These are phyloP conservation scores for Acer campestre DNA, from an alignment of 345 rosid genomes.

Conservation along the genomic window DNA sequence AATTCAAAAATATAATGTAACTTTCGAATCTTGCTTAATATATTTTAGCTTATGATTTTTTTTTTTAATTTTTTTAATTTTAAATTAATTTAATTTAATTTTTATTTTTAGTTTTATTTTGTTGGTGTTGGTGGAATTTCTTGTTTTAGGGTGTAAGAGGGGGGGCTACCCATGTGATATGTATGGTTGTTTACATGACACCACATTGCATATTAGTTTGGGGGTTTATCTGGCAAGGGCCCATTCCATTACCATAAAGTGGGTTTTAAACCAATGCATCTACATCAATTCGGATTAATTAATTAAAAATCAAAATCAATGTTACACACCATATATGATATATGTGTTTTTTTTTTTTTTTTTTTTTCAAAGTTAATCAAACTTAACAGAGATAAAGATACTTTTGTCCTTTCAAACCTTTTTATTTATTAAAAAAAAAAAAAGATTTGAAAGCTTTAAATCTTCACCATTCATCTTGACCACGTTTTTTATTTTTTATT, in stretches of 20 bases:
- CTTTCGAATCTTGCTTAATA: conserved; percentile 10
- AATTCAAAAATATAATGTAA: conserved; percentile 14
- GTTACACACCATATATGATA: too few relatives aligned
- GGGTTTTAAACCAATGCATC: conserved; percentile 28
- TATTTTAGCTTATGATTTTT: conserved; percentile 1
- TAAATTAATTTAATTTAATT: not conserved
- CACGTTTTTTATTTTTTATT: too few relatives aligned
- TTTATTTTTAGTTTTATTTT: not conserved
- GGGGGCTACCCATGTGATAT: conserved; percentile 53
- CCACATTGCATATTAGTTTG: conserved; percentile 38
- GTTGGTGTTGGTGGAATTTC: conserved; percentile 6
- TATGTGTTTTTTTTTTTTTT: too few relatives aligned
- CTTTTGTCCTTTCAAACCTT: too few relatives aligned
- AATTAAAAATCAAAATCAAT: too few relatives aligned
- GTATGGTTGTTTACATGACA: conserved; percentile 50
- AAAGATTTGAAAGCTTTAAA: too few relatives aligned
- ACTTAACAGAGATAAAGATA: too few relatives aligned
- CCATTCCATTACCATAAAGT: conserved; percentile 35
- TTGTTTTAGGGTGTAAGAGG: conserved; percentile 30
- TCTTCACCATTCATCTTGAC: too few relatives aligned
- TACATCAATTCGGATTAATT: not conserved
- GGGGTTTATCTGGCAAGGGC: conserved; percentile 42
- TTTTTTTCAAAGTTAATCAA: too few relatives aligned
- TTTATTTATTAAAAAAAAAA: too few relatives aligned
- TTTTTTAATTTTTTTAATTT: not conserved